phyloP scores from a whole-genome alignment of 1,284 basidiomycete species.

The Porogramme epimiltina region DNA sequence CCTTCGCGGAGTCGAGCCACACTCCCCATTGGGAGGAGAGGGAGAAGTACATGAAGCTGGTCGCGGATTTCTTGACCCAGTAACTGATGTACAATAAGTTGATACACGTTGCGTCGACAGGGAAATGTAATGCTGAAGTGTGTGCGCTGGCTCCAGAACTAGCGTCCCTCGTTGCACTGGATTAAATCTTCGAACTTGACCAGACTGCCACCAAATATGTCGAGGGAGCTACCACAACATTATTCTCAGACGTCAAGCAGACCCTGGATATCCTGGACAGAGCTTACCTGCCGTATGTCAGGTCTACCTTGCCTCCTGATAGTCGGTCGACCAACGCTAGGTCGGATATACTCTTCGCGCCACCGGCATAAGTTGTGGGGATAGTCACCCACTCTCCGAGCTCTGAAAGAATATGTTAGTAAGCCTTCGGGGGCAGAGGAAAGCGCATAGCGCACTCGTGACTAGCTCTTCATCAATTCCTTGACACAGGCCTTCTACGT shows the following conservation, averaged over 20 bases:
- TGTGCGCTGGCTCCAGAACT: no score
- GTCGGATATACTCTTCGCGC: constrained; percentile 88
- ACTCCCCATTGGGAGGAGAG: constrained; percentile 33
- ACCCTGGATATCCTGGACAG: no score
- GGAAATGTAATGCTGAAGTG: no score
- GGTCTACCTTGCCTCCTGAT: constrained; percentile 86
- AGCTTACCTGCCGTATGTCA: constrained; percentile 91
- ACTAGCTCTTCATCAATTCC: constrained; percentile 96
- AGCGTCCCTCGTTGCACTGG: neutral
- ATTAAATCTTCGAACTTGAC: constrained; percentile 78
- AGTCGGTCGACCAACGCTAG: constrained; percentile 82
- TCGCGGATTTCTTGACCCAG: constrained; percentile 21
- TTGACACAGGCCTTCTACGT: constrained; percentile 96
- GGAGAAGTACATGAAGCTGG: constrained; percentile 25
- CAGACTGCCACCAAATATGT: constrained; percentile 81
- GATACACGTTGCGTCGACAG: no score
- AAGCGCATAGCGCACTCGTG: constrained; percentile 49
- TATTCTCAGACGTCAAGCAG: neutral
- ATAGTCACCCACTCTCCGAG: constrained; percentile 92
- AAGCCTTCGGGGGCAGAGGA: neutral
- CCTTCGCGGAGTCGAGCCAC: constrained; percentile 30
- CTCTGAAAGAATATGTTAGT: constrained; percentile 44
- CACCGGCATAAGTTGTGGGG: constrained; percentile 96
- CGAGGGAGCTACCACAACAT: constrained; percentile 58
- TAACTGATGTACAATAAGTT: neutral